Conservation (phyloP, 768 basidiomycete species). For the Serendipita vermifera region DNA sequence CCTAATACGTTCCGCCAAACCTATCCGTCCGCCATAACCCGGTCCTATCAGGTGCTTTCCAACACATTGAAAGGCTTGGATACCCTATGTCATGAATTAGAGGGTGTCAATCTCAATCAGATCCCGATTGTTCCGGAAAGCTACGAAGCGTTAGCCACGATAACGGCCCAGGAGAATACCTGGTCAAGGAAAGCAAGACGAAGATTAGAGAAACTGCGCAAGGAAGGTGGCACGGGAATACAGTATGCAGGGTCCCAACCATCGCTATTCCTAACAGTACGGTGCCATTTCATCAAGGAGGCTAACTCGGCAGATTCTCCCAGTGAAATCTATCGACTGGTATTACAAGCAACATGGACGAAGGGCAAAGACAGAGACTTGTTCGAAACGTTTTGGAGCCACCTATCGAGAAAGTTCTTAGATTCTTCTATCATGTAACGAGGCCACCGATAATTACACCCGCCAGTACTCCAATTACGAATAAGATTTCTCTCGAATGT, state of each 20-base stretch:
- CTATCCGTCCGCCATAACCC: slow-evolving; percentile 18
- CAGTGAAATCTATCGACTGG: not conserved
- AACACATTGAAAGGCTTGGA: slow-evolving; percentile 27
- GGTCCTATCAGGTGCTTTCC: slow-evolving; percentile 17
- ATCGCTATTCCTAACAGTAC: slow-evolving; percentile 13
- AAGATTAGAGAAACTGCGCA: slow-evolving; percentile 28
- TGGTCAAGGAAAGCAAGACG: slow-evolving; percentile 57
- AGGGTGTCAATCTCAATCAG: not conserved
- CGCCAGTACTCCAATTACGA: no score
- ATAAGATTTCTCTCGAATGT: no score
- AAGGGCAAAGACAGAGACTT: slow-evolving; percentile 41
- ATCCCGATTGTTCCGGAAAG: slow-evolving; percentile 8
- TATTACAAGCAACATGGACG: slow-evolving; percentile 48
- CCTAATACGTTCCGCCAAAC: slow-evolving; percentile 42
- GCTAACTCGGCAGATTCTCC: not conserved
- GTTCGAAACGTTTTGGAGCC: slow-evolving; percentile 57
- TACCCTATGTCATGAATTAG: slow-evolving; percentile 16
- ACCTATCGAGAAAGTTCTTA: slow-evolving; percentile 41
- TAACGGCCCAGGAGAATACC: slow-evolving; percentile 31
- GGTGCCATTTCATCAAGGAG: slow-evolving; percentile 12
- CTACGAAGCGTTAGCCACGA: no score
- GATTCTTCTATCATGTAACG: no score
- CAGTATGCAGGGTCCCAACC: slow-evolving; percentile 18
- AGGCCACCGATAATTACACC: no score
- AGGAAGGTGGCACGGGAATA: slow-evolving; percentile 15